Percentiles rank a stretch among this genome's conserved stretches.
Conservation (phyloP, 2,329 filamentous ascomycete species). For the Penicillium aurantiogriseum region DNA sequence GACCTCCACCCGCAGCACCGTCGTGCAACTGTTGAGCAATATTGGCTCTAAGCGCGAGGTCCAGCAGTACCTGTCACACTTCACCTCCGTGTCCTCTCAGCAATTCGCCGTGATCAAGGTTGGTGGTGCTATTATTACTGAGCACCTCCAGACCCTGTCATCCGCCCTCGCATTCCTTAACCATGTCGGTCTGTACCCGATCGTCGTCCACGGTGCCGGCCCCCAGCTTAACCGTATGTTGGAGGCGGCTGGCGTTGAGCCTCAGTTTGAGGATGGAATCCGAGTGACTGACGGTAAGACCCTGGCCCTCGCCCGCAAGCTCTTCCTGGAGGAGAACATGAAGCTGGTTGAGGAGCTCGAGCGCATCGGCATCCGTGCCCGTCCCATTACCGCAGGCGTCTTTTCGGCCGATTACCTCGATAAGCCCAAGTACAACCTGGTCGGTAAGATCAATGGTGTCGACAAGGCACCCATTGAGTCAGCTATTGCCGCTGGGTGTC, state of each 20-base stretch:
- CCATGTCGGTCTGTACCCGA: constrained; percentile 89
- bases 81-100: constrained; percentile 93
- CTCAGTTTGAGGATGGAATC: constrained; percentile 94
- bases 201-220: constrained; percentile 92
- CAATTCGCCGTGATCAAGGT: constrained; percentile 99
- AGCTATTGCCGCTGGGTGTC: constrained; percentile 83
- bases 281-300: constrained; percentile 95
- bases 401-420: constrained; percentile 93
- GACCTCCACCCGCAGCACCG: constrained; percentile 68
- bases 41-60: constrained; percentile 95
- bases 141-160: constrained; percentile 88
- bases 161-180: constrained; percentile 87
- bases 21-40: constrained; percentile 88
- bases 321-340: constrained; percentile 94
- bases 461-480: constrained; percentile 88
- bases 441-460: constrained; percentile 92
- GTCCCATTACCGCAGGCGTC: constrained; percentile 84
- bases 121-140: constrained; percentile 90
- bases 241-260: constrained; percentile 87
- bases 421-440: constrained; percentile 92
- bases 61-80: constrained; percentile 95
- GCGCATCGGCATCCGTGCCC: constrained; percentile 81
- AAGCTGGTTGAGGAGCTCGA: constrained; percentile 88
- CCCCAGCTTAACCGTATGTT: constrained; percentile 92
- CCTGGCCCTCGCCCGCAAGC: constrained; percentile 80